Evolutionary conservation across 495 filamentous ascomycete species (phyloP).

Genomic region (Evernia prunastri): DNA sequence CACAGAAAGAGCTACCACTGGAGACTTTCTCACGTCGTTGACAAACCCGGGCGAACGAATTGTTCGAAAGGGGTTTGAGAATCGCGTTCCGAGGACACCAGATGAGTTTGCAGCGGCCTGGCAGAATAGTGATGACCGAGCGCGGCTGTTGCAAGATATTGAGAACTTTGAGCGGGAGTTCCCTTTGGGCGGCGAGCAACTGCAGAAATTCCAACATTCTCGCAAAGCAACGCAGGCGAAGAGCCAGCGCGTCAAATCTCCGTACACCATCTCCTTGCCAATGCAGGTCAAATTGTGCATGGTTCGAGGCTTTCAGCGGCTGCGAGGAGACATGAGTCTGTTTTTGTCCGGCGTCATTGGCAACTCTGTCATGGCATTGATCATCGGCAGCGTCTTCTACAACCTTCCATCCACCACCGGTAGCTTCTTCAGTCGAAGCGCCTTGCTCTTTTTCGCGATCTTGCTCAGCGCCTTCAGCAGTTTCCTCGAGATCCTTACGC

Average conservation of each 20-base stretch:
- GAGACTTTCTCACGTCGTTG: constrained; percentile 76
- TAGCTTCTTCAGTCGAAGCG: constrained; percentile 74
- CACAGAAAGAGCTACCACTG: constrained; percentile 63
- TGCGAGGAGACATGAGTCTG: constrained; percentile 65
- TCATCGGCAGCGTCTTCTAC: constrained; percentile 79
- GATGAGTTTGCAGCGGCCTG: constrained; percentile 71
- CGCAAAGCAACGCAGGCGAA: constrained; percentile 62
- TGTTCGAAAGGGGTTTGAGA: constrained; percentile 57
- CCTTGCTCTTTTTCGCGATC: constrained; percentile 81
- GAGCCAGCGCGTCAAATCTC: constrained; percentile 54
- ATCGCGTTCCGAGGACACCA: constrained; percentile 59
- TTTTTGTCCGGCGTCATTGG: constrained; percentile 64
- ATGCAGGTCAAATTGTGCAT: constrained; percentile 71
- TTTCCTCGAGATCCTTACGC: constrained; percentile 72
- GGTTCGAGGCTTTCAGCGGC: constrained; percentile 60
- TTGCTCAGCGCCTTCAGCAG: constrained; percentile 80
- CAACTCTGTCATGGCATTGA: constrained; percentile 66
- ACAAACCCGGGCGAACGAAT: constrained; percentile 64
- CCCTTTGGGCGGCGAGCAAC: constrained; percentile 55
- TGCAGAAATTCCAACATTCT: constrained; percentile 63
- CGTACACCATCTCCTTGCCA: constrained; percentile 66
- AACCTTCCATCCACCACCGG: constrained; percentile 55
- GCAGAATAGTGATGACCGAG: constrained; percentile 66
- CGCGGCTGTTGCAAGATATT: constrained; percentile 60
- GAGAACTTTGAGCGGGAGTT: constrained; percentile 58